A percentile compares a stretch with the other conserved stretches of the same genome.
Conservation (phyloP, 2,329 filamentous ascomycete genomes). For the Penicillium sp. region DNA sequence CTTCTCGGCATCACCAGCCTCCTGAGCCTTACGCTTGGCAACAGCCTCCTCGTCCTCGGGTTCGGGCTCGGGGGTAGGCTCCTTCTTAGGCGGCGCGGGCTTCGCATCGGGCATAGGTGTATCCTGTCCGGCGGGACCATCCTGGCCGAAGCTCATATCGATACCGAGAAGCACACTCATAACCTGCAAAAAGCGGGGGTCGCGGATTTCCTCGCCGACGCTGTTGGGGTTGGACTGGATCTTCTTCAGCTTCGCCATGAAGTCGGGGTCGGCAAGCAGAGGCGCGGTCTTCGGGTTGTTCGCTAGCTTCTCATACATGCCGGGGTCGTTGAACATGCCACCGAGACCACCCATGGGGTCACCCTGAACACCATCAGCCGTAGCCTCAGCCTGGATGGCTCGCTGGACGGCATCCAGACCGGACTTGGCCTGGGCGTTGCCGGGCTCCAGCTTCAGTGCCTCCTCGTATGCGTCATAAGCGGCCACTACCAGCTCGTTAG, state of each 20-base stretch:
- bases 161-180: constrained; percentile 91
- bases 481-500: constrained; percentile 51
- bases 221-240: constrained; percentile 78
- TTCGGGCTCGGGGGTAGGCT: constrained; percentile 61
- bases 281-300: constrained; percentile 88
- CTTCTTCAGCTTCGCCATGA: constrained; percentile 85
- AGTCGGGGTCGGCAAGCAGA: constrained; percentile 75
- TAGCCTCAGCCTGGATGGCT: constrained; percentile 76
- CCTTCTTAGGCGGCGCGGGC: constrained; percentile 55
- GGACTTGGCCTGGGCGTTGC: constrained; percentile 88
- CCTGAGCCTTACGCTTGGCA: constrained; percentile 86
- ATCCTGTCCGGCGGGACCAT: constrained; percentile 54
- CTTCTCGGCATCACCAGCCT: constrained; percentile 91
- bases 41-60: constrained; percentile 77
- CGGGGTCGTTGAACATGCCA: constrained; percentile 90
- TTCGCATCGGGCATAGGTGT: constrained; percentile 73
- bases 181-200: constrained; percentile 89
- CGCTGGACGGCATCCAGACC: constrained; percentile 81
- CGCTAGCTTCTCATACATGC: constrained; percentile 85
- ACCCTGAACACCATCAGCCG: constrained; percentile 57
- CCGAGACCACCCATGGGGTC: constrained; percentile 77
- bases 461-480: constrained; percentile 89
- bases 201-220: constrained; percentile 76
- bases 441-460: constrained; percentile 88
- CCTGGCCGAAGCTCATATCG: constrained; percentile 73